Conservation (phyloP, 164 flowering plant genomes). For the Dillenia turbinata region DNA sequence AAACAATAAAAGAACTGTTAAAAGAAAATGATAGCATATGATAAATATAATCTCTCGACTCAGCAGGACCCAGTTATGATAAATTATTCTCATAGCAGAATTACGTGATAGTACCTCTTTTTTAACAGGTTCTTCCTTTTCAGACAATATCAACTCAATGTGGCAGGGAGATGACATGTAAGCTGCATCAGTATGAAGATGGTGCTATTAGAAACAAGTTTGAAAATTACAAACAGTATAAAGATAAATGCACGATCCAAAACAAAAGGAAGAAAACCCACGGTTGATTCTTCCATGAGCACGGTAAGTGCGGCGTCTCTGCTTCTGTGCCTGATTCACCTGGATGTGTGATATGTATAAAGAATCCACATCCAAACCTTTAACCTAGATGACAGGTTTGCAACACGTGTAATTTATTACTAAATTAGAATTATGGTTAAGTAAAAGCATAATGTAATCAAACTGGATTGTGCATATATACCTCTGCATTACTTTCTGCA, state of each 20-base stretch:
- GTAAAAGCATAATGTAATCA: too few species aligned
- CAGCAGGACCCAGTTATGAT: too few species aligned
- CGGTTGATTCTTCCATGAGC: conserved; percentile 61
- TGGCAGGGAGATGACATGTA: conserved; percentile 54
- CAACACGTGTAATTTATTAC: not conserved
- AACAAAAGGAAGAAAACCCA: conserved; percentile 14
- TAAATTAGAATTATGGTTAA: too few species aligned
- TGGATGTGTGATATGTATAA: conserved; percentile 44
- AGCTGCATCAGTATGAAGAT: conserved; percentile 17
- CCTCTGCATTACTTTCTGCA: conserved; percentile 85
- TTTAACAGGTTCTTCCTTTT: conserved; percentile 43
- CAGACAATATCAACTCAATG: conserved; percentile 43
- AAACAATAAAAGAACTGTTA: too few species aligned
- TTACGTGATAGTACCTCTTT: conserved; percentile 29
- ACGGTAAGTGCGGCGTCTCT: conserved; percentile 48
- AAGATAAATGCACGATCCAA: too few species aligned
- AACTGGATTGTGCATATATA: too few species aligned
- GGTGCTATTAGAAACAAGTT: too few species aligned
- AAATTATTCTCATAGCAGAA: too few species aligned
- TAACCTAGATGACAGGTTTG: conserved; percentile 25
- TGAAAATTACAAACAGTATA: too few species aligned
- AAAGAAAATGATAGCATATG: too few species aligned
- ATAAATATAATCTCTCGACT: too few species aligned
- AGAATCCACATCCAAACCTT: conserved; percentile 50
- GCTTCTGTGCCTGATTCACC: conserved; percentile 52